phyloP scores from a whole-genome alignment of 352 stramenopile species.

The Aphanomyces euteiches region DNA sequence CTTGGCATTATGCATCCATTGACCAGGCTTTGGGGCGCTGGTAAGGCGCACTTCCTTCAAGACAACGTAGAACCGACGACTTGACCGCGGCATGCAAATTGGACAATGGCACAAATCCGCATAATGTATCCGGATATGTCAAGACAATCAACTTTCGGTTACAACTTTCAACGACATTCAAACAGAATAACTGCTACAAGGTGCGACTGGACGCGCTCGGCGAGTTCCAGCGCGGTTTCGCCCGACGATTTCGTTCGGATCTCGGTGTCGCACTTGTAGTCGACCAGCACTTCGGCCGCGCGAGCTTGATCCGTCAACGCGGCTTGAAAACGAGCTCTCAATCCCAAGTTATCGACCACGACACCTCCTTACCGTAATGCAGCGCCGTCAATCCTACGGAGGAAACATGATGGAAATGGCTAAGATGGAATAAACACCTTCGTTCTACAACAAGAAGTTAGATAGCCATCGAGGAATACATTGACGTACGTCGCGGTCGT shows the following conservation, averaged over 20 bases:
- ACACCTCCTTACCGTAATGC: conserved; percentile 58
- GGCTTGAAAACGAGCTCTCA: conserved; percentile 38
- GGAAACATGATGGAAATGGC: background rate
- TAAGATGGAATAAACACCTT: background rate
- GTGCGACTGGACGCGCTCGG: conserved; percentile 64
- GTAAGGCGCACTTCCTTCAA: conserved; percentile 20
- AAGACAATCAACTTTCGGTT: background rate
- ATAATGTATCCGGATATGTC: conserved; percentile 1
- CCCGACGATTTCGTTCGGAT: conserved; percentile 57
- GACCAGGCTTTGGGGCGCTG: conserved; percentile 12
- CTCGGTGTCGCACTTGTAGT: conserved; percentile 59
- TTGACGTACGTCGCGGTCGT: conserved; percentile 69
- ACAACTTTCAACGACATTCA: conserved; percentile 6
- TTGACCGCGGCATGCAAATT: conserved; percentile 6
- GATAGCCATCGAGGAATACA: background rate
- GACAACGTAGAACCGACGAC: conserved; percentile 22
- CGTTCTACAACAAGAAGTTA: conserved; percentile 7
- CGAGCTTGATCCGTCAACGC: conserved; percentile 62
- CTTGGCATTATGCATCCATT: conserved; percentile 13
- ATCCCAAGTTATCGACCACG: background rate
- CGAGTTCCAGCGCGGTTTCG: conserved; percentile 74
- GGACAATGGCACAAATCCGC: background rate
- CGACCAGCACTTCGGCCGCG: conserved; percentile 61
- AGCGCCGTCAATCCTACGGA: conserved; percentile 63
- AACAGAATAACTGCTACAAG: conserved; percentile 69